Evolutionary conservation across 2,329 filamentous ascomycete species (phyloP).

Genomic region (Trichoderma asperellum): DNA sequence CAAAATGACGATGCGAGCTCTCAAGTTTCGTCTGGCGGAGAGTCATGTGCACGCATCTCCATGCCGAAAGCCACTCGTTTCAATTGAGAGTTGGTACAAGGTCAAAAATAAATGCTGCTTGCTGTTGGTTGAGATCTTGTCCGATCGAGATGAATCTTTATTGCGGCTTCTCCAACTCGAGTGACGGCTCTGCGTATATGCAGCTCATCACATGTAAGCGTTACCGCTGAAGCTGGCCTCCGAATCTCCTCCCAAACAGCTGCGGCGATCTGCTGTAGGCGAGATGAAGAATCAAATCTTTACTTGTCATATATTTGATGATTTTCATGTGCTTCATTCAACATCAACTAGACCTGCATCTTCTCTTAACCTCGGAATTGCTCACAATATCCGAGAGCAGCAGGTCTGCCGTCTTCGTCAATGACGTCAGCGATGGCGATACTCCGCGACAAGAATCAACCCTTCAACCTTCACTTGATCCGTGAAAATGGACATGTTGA

Average conservation of each 20-base stretch:
- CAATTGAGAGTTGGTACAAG: too few relatives aligned
- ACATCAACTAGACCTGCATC: not conserved
- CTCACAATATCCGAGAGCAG: not conserved
- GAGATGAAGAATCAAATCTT: not conserved
- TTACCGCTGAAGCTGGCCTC: not conserved
- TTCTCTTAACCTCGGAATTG: not conserved
- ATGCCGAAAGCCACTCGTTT: too few relatives aligned
- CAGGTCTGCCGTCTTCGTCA: not conserved
- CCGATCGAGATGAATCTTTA: not conserved
- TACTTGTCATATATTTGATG: not conserved
- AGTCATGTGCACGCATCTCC: not conserved
- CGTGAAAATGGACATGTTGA: not conserved
- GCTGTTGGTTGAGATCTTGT: not conserved
- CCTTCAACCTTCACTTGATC: not conserved
- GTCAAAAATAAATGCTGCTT: too few relatives aligned
- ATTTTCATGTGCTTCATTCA: not conserved
- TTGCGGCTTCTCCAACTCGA: not conserved
- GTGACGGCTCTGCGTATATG: not conserved
- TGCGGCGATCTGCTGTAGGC: not conserved
- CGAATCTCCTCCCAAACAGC: not conserved
- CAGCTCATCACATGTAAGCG: not conserved
- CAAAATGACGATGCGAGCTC: not conserved
- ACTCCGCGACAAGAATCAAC: not conserved
- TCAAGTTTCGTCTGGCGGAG: not conserved
- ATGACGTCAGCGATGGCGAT: slow-evolving; percentile 9